These are phyloP conservation scores for Boletus vinaceobasis DNA, from an alignment of 768 basidiomycete genomes.

Conservation along the genomic window DNA sequence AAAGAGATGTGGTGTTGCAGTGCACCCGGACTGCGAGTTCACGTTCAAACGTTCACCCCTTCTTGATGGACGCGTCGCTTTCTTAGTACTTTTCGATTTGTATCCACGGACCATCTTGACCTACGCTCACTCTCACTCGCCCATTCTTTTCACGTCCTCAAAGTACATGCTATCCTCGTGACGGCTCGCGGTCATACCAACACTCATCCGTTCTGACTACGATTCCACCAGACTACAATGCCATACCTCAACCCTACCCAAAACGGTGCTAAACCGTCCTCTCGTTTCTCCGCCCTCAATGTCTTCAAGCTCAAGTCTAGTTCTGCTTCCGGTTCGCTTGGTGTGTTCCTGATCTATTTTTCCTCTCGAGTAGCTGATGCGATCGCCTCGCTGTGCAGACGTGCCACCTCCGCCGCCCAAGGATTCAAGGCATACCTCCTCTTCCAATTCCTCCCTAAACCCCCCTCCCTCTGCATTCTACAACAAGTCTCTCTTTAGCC, in stretches of 20 bases:
- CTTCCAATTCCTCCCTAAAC: not conserved
- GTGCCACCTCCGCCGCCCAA: slow-evolving; percentile 58
- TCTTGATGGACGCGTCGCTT: not conserved
- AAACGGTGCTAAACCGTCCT: slow-evolving; percentile 25
- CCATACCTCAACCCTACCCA: slow-evolving; percentile 8
- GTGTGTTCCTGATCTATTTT: not conserved
- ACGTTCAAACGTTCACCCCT: too few species aligned
- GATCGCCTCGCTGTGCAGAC: slow-evolving; percentile 6
- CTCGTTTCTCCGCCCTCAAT: slow-evolving; percentile 41
- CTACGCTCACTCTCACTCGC: not conserved
- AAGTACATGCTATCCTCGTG: not conserved
- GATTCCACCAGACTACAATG: not conserved
- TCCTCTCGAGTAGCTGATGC: not conserved
- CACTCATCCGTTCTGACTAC: not conserved
- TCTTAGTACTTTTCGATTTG: not conserved
- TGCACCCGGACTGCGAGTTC: not conserved
- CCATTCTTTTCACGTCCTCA: not conserved
- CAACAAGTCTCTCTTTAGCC: slow-evolving; percentile 36
- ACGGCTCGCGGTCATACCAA: not conserved
- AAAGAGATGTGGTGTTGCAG: not conserved
- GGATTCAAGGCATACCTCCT: slow-evolving; percentile 41
- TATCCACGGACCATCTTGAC: not conserved
- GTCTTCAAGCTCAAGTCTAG: slow-evolving; percentile 38
- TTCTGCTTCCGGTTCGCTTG: not conserved
- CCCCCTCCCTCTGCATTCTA: slow-evolving; percentile 12